A percentile compares a stretch with the other conserved stretches of the same genome.
These are phyloP conservation scores for Epichloe sibirici DNA, from an alignment of 2,329 filamentous ascomycete genomes.

Conservation along the genomic window DNA sequence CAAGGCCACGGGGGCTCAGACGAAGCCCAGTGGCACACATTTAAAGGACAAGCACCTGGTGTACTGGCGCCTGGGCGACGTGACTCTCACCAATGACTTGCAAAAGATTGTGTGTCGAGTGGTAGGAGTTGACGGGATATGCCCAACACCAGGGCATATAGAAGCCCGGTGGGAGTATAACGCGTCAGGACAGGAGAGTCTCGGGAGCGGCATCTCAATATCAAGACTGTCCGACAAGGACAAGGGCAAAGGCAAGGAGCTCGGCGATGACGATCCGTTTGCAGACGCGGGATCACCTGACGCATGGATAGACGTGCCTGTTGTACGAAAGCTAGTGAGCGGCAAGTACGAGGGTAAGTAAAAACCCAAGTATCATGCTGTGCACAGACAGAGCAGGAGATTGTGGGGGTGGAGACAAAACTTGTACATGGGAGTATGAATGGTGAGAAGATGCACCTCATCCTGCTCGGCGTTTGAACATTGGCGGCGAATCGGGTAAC, in stretches of 20 bases:
- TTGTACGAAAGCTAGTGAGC: constrained; percentile 54
- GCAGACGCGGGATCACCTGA: constrained; percentile 34
- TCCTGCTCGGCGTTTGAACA: neutral
- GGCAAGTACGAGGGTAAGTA: constrained; percentile 58
- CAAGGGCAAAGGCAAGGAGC: constrained; percentile 44
- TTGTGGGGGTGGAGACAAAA: neutral
- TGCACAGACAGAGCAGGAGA: neutral
- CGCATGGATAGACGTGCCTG: constrained; percentile 55
- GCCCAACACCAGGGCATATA: constrained; percentile 60
- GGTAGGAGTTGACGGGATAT: constrained; percentile 54
- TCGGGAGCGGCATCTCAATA: constrained; percentile 53
- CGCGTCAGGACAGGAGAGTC: constrained; percentile 27
- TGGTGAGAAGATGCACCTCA: neutral
- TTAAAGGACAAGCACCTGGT: constrained; percentile 64
- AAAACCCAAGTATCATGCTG: neutral
- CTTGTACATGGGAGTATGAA: neutral
- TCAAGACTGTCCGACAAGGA: constrained; percentile 37
- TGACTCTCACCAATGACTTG: constrained; percentile 53
- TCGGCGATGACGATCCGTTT: constrained; percentile 52
- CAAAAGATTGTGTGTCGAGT: constrained; percentile 78
- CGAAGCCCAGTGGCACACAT: constrained; percentile 70
- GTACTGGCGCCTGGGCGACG: constrained; percentile 69
- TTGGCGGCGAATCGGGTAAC: neutral
- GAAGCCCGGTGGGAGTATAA: constrained; percentile 70
- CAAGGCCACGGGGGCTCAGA: constrained; percentile 55